phyloP scores from a whole-genome alignment of 2,329 filamentous ascomycete genomes.

The Aspergillus proliferans region DNA sequence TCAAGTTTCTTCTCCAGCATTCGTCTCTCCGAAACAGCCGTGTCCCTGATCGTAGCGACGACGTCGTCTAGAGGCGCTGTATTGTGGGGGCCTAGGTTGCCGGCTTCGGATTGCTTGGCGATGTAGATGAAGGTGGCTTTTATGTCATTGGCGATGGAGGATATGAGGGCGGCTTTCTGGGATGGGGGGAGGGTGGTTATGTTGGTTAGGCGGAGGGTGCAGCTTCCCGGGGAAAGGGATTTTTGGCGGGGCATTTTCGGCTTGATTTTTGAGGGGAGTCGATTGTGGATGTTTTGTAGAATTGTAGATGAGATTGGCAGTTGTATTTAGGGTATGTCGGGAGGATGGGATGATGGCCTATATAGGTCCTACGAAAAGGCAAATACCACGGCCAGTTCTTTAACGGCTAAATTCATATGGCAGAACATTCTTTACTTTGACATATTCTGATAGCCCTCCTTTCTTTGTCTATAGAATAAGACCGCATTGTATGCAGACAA shows the following conservation, averaged over 20 bases:
- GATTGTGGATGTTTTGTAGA: neutral
- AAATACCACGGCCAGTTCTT: too few relatives aligned
- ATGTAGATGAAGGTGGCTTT: slow-evolving; percentile 23
- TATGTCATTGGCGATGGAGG: slow-evolving; percentile 26
- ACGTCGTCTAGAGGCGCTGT: slow-evolving; percentile 21
- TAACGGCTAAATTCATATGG: too few relatives aligned
- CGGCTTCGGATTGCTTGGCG: slow-evolving; percentile 18
- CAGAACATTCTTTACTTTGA: too few relatives aligned
- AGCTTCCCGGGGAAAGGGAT: slow-evolving; percentile 6
- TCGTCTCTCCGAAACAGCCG: slow-evolving; percentile 10
- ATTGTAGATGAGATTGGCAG: neutral
- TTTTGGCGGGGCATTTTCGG: slow-evolving; percentile 2
- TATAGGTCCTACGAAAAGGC: too few relatives aligned
- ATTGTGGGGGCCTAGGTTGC: slow-evolving; percentile 16
- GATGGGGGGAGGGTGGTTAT: slow-evolving; percentile 12
- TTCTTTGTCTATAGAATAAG: too few relatives aligned
- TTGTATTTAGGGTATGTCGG: neutral
- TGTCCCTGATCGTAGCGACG: slow-evolving; percentile 18
- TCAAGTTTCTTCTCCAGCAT: slow-evolving; percentile 14
- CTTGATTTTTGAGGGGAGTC: neutral
- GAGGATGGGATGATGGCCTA: too few relatives aligned
- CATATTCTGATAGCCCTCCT: too few relatives aligned
- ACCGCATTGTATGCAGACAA: too few relatives aligned
- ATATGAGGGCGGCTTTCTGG: slow-evolving; percentile 18
- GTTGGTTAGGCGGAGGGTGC: slow-evolving; percentile 18